Percentiles rank a stretch among this genome's conserved stretches.
Evolutionary conservation across 345 rosid genomes (phyloP).

Genomic region (Litchi chinensis): DNA sequence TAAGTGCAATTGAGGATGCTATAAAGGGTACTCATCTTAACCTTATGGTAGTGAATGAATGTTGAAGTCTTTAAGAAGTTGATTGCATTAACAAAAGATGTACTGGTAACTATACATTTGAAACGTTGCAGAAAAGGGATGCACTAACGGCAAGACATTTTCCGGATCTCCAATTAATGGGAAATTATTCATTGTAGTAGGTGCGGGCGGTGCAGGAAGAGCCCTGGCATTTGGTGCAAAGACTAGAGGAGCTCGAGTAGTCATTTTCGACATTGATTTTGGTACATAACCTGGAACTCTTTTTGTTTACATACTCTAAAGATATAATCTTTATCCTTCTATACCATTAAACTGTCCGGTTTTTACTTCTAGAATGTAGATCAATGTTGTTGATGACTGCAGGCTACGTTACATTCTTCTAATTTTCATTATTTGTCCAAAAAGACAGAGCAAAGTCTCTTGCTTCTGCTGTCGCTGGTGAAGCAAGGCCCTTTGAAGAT

Average conservation of each 20-base stretch:
- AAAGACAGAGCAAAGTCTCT: constrained; percentile 59
- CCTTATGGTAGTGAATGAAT: not conserved
- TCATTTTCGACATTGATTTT: constrained; percentile 58
- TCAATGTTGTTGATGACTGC: not conserved
- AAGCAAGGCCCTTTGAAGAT: constrained; percentile 43
- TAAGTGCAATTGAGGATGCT: constrained; percentile 61
- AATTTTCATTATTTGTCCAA: constrained; percentile 8
- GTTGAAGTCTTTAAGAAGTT: not conserved
- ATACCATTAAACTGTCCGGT: not conserved
- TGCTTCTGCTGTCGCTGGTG: constrained; percentile 53
- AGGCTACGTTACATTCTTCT: not conserved
- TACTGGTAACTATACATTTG: not conserved
- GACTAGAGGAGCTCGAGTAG: constrained; percentile 51
- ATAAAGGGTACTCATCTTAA: constrained; percentile 39
- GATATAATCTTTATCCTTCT: not conserved
- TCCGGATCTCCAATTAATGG: constrained; percentile 39
- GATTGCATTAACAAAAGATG: not conserved
- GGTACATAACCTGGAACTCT: constrained; percentile 27
- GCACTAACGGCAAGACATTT: constrained; percentile 19
- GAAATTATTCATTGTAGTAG: constrained; percentile 55
- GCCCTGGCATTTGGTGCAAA: constrained; percentile 68
- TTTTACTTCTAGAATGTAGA: not conserved
- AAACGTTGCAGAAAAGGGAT: constrained; percentile 27
- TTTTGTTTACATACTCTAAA: not conserved
- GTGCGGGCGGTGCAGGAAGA: constrained; percentile 74